phyloP scores from a whole-genome alignment of 2,329 filamentous ascomycete genomes.

The Paecilomyces dactylethromorphus region DNA sequence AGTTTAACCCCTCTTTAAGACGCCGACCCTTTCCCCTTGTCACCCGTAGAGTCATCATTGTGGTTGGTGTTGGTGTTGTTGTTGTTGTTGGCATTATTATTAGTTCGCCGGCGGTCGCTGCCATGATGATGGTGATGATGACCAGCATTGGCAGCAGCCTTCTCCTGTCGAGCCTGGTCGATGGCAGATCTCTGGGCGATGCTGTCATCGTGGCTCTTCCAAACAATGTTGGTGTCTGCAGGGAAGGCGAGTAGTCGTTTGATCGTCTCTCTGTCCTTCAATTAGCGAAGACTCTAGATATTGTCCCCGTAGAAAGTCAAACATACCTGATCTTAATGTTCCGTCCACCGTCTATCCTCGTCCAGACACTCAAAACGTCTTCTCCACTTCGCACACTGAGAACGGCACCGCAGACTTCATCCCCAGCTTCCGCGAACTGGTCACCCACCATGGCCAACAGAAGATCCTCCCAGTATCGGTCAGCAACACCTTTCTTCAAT shows the following conservation, averaged over 20 bases:
- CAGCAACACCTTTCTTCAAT: slow-evolving; percentile 93
- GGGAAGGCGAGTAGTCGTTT: slow-evolving; percentile 84
- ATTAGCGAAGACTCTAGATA: slow-evolving; percentile 11
- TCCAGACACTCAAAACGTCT: slow-evolving; percentile 97
- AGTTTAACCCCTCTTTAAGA: slow-evolving; percentile 20
- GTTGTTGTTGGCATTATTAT: slow-evolving; percentile 12
- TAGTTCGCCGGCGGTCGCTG: slow-evolving; percentile 35
- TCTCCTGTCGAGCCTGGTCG: slow-evolving; percentile 86
- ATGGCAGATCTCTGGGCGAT: slow-evolving; percentile 87
- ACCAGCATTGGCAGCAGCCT: slow-evolving; percentile 42
- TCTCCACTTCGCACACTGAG: slow-evolving; percentile 91
- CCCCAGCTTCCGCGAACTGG: slow-evolving; percentile 84
- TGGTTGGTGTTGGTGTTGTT: neutral
- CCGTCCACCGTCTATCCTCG: slow-evolving; percentile 81
- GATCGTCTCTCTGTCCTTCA: slow-evolving; percentile 70
- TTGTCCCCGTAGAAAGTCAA: neutral
- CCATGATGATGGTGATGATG: slow-evolving; percentile 27
- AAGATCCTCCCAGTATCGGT: slow-evolving; percentile 95
- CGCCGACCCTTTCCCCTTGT: slow-evolving; percentile 34
- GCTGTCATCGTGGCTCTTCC: slow-evolving; percentile 93
- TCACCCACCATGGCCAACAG: slow-evolving; percentile 86
- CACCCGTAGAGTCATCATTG: slow-evolving; percentile 37
- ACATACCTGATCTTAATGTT: slow-evolving; percentile 92
- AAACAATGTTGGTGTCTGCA: slow-evolving; percentile 81
- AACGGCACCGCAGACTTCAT: slow-evolving; percentile 92